Base-by-base conservation (phyloP, 2,329 filamentous ascomycete genomes). In the Clonostachys rhizophaga region DNA sequence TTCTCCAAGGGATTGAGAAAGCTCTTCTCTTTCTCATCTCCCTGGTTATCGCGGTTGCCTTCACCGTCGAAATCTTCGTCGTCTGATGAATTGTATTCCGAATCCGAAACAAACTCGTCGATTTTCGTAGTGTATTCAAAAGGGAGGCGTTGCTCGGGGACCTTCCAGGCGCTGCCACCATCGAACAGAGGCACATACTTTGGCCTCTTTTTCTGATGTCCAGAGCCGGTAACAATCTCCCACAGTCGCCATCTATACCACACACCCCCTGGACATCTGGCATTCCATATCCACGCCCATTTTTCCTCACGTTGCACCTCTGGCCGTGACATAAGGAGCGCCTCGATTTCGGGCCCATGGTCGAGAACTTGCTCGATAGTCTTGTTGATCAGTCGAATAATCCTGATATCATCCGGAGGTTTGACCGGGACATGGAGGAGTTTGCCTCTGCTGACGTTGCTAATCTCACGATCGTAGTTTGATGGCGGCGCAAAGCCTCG, bases 231-330 rank as follows among this genome's bases (percentile, higher is more conserved):
- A n/a, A 92, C 73, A 9, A 92, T 77, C 56, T 94, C 84, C 88
- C 91, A 96, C 41, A 97, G 61, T 41, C 89, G 83, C 87, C 90
- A 97, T 40, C 94, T 84, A 65, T 97, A 97, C 79, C 91, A 99
- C 14, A 95, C 80, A 14, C 87, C 92, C 24, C 83, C 91, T 52
- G 78, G 74, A 58, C 84, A 91, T 54, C 84, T 79, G 17, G 91
- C 79, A 63, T 97, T 87, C 85, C 89, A 99, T 6, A 99, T 74
- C 88, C 91, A 99, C 0, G 91, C 87, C 84, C 92, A 97, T 54
- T 86, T 91, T 63, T 95, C 89, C 50, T 96, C 89, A 39, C 77
- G 79, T 61, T 95, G 89, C 2, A 97, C 87, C 47, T 91, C 83
- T 0, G 87, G 81, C 16, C 89, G 78, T 44, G 85, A 86, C 94